Conservation (phyloP, 345 rosid species). For the Carallia pectinifolia region DNA sequence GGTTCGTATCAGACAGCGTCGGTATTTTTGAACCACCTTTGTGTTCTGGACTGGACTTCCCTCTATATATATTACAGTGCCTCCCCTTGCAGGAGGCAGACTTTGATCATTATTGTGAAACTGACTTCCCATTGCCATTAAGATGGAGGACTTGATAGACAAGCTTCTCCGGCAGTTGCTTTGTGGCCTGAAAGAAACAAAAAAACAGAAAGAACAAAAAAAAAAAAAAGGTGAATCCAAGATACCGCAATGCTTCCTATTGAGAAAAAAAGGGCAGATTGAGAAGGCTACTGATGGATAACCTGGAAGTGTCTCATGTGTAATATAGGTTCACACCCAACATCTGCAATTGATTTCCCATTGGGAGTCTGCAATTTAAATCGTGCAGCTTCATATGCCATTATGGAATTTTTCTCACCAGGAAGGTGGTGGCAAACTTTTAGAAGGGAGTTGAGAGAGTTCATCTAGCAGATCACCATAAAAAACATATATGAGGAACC, state of each 20-base stretch:
- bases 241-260: background rate
- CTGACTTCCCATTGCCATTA: slow-evolving; percentile 1
- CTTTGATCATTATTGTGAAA: background rate
- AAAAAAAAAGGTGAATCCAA: slow-evolving; percentile 10
- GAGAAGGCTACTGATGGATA: background rate
- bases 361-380: slow-evolving; percentile 57
- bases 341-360: slow-evolving; percentile 93
- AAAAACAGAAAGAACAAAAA: background rate
- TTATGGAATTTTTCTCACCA: slow-evolving; percentile 41
- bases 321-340: slow-evolving; percentile 92
- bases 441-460: slow-evolving; percentile 71
- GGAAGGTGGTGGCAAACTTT: slow-evolving; percentile 74
- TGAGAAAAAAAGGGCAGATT: background rate
- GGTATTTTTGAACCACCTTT: no score
- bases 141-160: slow-evolving; percentile 46
- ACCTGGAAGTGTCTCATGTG: slow-evolving; percentile 99
- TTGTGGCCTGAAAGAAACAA: slow-evolving; percentile 53
- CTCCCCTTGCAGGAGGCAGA: background rate
- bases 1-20: no score
- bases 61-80: background rate
- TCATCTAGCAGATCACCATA: slow-evolving; percentile 66
- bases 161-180: slow-evolving; percentile 66
- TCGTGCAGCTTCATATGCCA: slow-evolving; percentile 61
- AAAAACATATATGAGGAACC: slow-evolving; percentile 17
- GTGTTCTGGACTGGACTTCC: background rate